Base-by-base conservation (phyloP, 1,284 basidiomycete species). In the Cystobasidium slooffiae region DNA sequence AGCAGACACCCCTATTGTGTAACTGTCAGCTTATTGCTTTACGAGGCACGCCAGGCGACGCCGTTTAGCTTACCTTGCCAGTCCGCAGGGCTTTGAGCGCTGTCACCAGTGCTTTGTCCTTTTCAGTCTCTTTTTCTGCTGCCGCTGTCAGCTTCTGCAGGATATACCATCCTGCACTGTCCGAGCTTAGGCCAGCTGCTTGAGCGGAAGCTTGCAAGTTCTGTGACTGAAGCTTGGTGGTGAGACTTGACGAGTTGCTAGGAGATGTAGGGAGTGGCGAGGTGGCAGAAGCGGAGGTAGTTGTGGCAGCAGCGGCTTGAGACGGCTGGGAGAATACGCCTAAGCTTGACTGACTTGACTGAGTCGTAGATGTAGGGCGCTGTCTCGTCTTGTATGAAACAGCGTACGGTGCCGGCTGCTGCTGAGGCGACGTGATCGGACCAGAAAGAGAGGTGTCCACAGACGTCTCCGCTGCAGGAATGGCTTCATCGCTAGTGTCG, bases 181-280 rank as follows among this genome's bases (percentile, higher is more conserved):
- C 79, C 0, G 56, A 51, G 20, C 41, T 62, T 1, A 79, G 49
- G 1, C 79, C 79, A 41, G 78, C 51, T 4, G 31, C 31, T 49
- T 77, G 79, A 18, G 77, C 49, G n/a, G 77, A 76, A 1, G 76
- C 78, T 72, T 77, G 77, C 67, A 79, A 67, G 8, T 68, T 75
- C 58, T 78, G 78, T 9, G 49, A 61, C 53, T 77, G 73, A 0
- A 79, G 63, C n/a, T 75, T 73, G 52, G 18, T 58, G 0, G 70
- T 58, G 8, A 66, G 49, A 24, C 41, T 66, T 47, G 70, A 73
- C 12, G 49, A 53, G 37, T 53, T 59, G 49, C 51, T 44, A 7
- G 53, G 63, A 14, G 70, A 49, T n/a, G 63, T 44, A 22, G 70
- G 53, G 3, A 73, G 47, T 39, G 64, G 64, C 20, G 70, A 65